Evolutionary conservation across 2,329 filamentous ascomycete species (phyloP).

Genomic region (Cordyceps cicadae): DNA sequence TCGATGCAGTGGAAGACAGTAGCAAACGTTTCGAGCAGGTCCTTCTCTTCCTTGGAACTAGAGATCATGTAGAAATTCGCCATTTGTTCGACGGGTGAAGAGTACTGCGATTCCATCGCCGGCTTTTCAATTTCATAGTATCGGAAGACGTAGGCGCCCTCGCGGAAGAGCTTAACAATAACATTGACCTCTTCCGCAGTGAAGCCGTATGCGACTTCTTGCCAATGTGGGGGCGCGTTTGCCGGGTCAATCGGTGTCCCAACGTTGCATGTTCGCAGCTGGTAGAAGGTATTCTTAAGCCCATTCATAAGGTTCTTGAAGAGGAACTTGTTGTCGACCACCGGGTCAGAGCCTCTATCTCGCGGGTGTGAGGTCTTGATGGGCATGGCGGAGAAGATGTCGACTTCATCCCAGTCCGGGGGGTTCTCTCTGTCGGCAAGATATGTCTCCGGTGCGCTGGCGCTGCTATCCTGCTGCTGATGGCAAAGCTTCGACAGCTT

Average conservation of each 20-base stretch:
- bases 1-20: conserved; percentile 99
- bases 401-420: conserved; percentile 95
- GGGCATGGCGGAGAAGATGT: conserved; percentile 92
- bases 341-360: conserved; percentile 81
- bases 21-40: conserved; percentile 91
- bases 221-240: conserved; percentile 82
- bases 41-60: conserved; percentile 92
- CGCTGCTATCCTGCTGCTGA: conserved; percentile 54
- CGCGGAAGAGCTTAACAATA: conserved; percentile 92
- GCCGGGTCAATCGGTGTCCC: conserved; percentile 61
- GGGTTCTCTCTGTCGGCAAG: conserved; percentile 71
- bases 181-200: conserved; percentile 95
- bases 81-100: conserved; percentile 83
- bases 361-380: conserved; percentile 92
- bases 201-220: conserved; percentile 92
- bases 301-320: conserved; percentile 96
- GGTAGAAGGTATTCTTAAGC: conserved; percentile 92
- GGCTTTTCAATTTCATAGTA: conserved; percentile 91
- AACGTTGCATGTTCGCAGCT: conserved; percentile 83
- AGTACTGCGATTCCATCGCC: conserved; percentile 60
- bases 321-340: conserved; percentile 93
- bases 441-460: conserved; percentile 61
- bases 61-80: conserved; percentile 92
- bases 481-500: conserved; percentile 77
- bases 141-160: conserved; percentile 90